These are phyloP conservation scores for Lagerstroemia speciosa DNA, from an alignment of 345 rosid genomes.

Conservation along the genomic window DNA sequence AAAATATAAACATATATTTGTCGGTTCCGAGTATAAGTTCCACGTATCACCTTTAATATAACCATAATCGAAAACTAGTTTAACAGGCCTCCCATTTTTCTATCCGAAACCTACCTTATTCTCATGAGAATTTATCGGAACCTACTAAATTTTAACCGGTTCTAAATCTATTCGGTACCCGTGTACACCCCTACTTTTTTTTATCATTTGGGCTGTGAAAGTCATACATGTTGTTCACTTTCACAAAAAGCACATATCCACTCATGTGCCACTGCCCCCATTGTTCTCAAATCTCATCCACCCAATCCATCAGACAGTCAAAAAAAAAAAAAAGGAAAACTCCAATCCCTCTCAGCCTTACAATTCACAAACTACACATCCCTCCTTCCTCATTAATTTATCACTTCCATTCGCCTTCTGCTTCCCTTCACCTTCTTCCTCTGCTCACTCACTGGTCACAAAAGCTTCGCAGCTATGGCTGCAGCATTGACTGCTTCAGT, in stretches of 20 bases:
- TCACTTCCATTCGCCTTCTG: background rate
- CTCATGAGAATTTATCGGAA: too few species aligned
- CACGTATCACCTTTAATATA: too few species aligned
- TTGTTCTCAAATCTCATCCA: slow-evolving; percentile 47
- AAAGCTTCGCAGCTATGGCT: slow-evolving; percentile 41
- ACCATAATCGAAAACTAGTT: too few species aligned
- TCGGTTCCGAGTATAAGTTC: too few species aligned
- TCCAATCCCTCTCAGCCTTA: slow-evolving; percentile 13
- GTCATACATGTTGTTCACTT: slow-evolving; percentile 24
- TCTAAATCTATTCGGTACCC: too few species aligned
- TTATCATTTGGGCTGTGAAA: slow-evolving; percentile 7
- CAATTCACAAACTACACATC: background rate
- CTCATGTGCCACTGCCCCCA: slow-evolving; percentile 31
- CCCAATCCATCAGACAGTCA: slow-evolving; percentile 29
- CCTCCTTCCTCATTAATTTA: slow-evolving; percentile 1
- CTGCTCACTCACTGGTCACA: background rate
- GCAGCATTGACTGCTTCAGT: slow-evolving; percentile 83
- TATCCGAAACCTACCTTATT: too few species aligned
- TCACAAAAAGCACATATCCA: slow-evolving; percentile 35
- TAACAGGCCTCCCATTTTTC: too few species aligned
- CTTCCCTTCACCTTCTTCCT: background rate
- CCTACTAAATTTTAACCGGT: too few species aligned
- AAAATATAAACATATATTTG: too few species aligned
- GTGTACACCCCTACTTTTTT: too few species aligned
- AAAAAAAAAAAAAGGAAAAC: too few species aligned